Evolutionary conservation across 768 basidiomycete genomes (phyloP).

Genomic region (Peribolospora kevripleyi): DNA sequence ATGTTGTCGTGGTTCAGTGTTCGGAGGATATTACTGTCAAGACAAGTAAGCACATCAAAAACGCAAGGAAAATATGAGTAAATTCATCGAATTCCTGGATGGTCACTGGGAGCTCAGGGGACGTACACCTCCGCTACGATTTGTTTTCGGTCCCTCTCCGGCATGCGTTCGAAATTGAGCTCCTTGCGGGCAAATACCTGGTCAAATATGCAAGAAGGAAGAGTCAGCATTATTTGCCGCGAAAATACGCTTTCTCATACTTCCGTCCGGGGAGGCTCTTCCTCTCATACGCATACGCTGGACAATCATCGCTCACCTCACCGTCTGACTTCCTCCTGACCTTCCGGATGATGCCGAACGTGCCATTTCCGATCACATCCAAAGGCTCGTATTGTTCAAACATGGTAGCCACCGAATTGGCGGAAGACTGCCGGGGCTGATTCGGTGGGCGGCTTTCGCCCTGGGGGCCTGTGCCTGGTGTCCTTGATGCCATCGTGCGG

Average conservation of each 20-base stretch:
- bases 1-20: conserved; percentile 87
- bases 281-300: conserved; percentile 9
- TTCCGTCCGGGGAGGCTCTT: neutral
- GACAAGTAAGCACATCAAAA: neutral
- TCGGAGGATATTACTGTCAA: conserved; percentile 70
- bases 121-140: conserved; percentile 94
- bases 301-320: neutral
- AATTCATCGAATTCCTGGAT: too few relatives aligned
- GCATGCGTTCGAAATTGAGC: conserved; percentile 93
- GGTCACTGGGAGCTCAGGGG: neutral
- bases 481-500: neutral
- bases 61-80: neutral
- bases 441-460: neutral
- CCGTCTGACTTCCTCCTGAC: conserved; percentile 27
- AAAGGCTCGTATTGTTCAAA: conserved; percentile 64
- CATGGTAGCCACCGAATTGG: neutral
- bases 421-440: neutral
- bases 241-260: neutral
- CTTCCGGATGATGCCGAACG: conserved; percentile 93
- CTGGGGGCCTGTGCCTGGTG: neutral
- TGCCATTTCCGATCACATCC: conserved; percentile 86
- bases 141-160: conserved; percentile 81
- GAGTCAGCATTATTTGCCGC: neutral
- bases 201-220: neutral
- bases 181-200: conserved; percentile 78